Conservation (phyloP, 2,329 filamentous ascomycete genomes). For the Neonectria ditissima region DNA sequence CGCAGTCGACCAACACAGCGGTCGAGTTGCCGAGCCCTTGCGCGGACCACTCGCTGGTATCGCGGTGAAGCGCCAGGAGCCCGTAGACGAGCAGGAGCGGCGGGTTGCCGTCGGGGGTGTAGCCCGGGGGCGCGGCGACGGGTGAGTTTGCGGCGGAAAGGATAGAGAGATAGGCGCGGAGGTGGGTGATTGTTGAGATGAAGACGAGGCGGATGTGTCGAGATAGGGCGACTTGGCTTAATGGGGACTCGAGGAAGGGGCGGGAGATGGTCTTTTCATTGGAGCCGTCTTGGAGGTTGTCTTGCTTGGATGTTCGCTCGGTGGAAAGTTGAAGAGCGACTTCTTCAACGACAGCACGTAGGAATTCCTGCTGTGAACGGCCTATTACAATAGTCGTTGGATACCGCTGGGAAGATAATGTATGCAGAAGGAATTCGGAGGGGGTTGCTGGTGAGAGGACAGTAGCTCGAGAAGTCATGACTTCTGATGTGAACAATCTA, state of each 20-base stretch:
- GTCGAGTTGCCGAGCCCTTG: slow-evolving; percentile 75
- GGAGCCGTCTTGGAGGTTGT: slow-evolving; percentile 5
- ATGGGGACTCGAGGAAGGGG: slow-evolving; percentile 69
- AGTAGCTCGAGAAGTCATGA: slow-evolving; percentile 48
- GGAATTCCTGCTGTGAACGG: slow-evolving; percentile 72
- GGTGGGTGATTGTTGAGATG: slow-evolving; percentile 77
- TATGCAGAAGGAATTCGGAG: slow-evolving; percentile 72
- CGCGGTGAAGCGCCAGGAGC: slow-evolving; percentile 72
- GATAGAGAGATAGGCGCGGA: slow-evolving; percentile 80
- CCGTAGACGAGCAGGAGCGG: slow-evolving; percentile 73
- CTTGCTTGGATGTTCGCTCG: background rate
- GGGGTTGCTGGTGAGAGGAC: slow-evolving; percentile 66
- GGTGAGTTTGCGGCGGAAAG: slow-evolving; percentile 56
- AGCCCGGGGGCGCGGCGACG: slow-evolving; percentile 52
- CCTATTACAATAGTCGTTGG: slow-evolving; percentile 80
- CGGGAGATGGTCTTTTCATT: slow-evolving; percentile 14
- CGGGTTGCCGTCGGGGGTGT: slow-evolving; percentile 21
- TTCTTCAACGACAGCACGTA: slow-evolving; percentile 67
- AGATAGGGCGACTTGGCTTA: slow-evolving; percentile 76
- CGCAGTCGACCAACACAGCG: slow-evolving; percentile 73
- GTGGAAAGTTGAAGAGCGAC: slow-evolving; percentile 47
- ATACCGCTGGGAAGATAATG: slow-evolving; percentile 67
- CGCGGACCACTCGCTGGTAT: slow-evolving; percentile 79
- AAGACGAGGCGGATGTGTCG: slow-evolving; percentile 78
- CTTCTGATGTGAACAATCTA: slow-evolving; percentile 22